Conservation (phyloP, 2,329 filamentous ascomycete genomes). For the Penicillium sp. region DNA sequence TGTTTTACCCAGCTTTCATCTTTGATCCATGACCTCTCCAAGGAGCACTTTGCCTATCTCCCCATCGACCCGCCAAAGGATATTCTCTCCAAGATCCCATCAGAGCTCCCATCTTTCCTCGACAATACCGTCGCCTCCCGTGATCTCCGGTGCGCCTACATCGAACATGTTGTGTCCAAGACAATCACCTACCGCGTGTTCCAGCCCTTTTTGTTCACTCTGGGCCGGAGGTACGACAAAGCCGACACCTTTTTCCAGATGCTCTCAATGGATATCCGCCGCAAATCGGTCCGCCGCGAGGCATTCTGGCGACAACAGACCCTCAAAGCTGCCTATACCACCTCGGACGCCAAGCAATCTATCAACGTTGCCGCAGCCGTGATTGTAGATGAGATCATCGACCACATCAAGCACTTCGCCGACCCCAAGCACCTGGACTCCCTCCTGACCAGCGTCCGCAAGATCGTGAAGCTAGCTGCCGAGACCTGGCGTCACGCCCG, state of each 20-base stretch:
- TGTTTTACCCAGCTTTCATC: slow-evolving; percentile 50
- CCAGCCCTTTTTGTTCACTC: slow-evolving; percentile 55
- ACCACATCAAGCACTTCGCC: slow-evolving; percentile 52
- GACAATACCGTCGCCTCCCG: slow-evolving; percentile 50
- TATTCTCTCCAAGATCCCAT: slow-evolving; percentile 49
- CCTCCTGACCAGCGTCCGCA: slow-evolving; percentile 49
- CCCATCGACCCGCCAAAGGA: slow-evolving; percentile 50
- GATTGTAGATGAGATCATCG: slow-evolving; percentile 55
- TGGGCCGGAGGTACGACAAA: slow-evolving; percentile 52
- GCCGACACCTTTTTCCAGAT: slow-evolving; percentile 54
- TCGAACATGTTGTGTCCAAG: slow-evolving; percentile 54
- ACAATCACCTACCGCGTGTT: slow-evolving; percentile 55
- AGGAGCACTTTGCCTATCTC: slow-evolving; percentile 51
- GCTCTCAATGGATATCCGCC: slow-evolving; percentile 53
- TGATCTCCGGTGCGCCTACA: slow-evolving; percentile 51
- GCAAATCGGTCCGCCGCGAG: slow-evolving; percentile 54
- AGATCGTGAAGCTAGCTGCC: slow-evolving; percentile 55
- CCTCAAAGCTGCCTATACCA: slow-evolving; percentile 54
- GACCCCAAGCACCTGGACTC: slow-evolving; percentile 49
- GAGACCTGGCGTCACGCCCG: slow-evolving; percentile 57
- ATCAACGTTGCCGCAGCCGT: slow-evolving; percentile 54
- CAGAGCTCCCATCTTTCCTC: slow-evolving; percentile 52
- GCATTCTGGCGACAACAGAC: slow-evolving; percentile 57
- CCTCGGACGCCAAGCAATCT: slow-evolving; percentile 53
- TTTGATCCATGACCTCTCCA: slow-evolving; percentile 50